Conservation (phyloP, 176 grass and related monocot species). For the Microstegium vimineum region DNA sequence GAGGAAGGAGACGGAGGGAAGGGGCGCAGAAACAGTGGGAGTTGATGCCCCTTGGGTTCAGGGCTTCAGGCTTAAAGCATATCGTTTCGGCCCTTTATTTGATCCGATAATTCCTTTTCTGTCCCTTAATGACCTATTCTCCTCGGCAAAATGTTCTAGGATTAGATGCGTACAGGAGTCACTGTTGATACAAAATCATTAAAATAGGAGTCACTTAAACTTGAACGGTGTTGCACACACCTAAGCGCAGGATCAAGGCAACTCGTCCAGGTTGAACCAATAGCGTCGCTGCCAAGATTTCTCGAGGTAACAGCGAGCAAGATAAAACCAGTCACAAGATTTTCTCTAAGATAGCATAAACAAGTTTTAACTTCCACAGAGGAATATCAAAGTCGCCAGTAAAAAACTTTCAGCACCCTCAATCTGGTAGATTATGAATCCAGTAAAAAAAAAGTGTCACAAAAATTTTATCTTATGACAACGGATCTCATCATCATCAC, state of each 20-base stretch:
- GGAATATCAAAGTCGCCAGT: background rate
- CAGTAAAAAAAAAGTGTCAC: background rate
- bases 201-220: background rate
- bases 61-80: conserved; percentile 1
- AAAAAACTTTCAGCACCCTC: background rate
- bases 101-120: background rate
- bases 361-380: background rate
- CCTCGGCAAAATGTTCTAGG: background rate
- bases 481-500: background rate
- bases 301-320: background rate
- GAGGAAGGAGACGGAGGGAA: conserved; percentile 23
- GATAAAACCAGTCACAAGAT: background rate
- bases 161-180: background rate
- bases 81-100: background rate
- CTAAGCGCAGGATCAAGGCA: background rate
- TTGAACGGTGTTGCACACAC: background rate
- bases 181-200: background rate
- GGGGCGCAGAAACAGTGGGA: background rate
- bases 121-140: too few relatives aligned
- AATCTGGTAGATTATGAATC: background rate
- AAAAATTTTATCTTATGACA: background rate
- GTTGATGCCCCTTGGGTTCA: background rate
- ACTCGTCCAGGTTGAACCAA: background rate
- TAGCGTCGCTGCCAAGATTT: background rate
- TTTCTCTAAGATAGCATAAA: background rate